phyloP scores from a whole-genome alignment of 176 grass and related monocot genomes.

The Oryza coarctata region DNA sequence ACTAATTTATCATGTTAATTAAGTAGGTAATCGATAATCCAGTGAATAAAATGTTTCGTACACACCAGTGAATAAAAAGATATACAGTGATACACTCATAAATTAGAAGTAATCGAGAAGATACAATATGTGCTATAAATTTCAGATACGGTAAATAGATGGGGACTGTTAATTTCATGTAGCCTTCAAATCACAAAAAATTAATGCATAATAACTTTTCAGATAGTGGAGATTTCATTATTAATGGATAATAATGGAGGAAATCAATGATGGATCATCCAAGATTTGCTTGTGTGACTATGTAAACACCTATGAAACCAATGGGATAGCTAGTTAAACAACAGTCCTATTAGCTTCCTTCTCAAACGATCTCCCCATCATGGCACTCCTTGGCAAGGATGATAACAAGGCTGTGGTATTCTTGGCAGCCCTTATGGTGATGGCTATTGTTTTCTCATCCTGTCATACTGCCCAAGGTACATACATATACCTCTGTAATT shows the following conservation, averaged over 20 bases:
- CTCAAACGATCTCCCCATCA: neutral
- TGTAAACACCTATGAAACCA: neutral
- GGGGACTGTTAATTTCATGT: too few species aligned
- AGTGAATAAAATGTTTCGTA: too few species aligned
- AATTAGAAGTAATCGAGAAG: too few species aligned
- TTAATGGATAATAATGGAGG: neutral
- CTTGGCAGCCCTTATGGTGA: neutral
- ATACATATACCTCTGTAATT: neutral
- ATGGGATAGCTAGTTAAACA: neutral
- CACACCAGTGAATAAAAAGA: too few species aligned
- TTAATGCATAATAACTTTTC: neutral
- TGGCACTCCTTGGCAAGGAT: neutral
- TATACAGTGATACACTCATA: neutral
- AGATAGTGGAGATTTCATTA: neutral
- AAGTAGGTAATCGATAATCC: too few species aligned
- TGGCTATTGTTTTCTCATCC: neutral
- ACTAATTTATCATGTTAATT: too few species aligned
- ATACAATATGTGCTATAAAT: neutral
- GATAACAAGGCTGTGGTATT: neutral
- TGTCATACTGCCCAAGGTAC: neutral
- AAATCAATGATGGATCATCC: neutral
- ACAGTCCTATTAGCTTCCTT: neutral
- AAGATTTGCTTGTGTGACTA: neutral
- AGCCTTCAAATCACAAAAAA: neutral
- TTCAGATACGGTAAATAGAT: neutral